A percentile compares a stretch with the other conserved stretches of the same genome.
Conservation (phyloP, 177 flowering plant genomes). For the Vitis hybrid region DNA sequence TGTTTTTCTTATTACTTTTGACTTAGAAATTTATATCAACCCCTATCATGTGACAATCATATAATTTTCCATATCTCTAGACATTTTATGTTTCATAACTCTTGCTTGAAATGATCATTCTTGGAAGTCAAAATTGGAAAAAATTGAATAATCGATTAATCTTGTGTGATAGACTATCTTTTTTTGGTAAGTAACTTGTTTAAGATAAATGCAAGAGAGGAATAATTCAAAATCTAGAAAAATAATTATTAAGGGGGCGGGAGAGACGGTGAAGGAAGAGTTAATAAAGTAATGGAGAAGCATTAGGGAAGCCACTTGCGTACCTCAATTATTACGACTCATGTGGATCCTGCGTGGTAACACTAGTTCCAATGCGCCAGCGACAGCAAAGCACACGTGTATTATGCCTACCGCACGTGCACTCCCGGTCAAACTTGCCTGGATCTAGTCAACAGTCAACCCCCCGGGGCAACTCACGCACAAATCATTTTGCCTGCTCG, state of each 20-base stretch:
- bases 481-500: neutral
- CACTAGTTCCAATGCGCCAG: constrained; percentile 11
- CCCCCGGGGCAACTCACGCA: neutral
- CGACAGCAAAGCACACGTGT: constrained; percentile 51
- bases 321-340: constrained; percentile 21
- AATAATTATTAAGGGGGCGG: neutral
- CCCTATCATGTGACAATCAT: no score
- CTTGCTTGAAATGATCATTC: no score
- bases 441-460: constrained; percentile 50
- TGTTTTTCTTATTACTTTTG: no score
- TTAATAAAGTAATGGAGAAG: neutral
- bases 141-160: no score
- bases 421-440: constrained; percentile 33
- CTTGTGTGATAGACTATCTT: no score
- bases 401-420: constrained; percentile 36
- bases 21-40: no score
- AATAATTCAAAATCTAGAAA: neutral
- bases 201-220: no score
- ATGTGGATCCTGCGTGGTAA: constrained; percentile 41
- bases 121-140: no score
- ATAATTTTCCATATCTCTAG: no score
- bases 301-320: constrained; percentile 12
- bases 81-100: no score
- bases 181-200: no score
- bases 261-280: no score